These are phyloP conservation scores for Hymenoscyphus linearis DNA, from an alignment of 2,329 filamentous ascomycete genomes.

Conservation along the genomic window DNA sequence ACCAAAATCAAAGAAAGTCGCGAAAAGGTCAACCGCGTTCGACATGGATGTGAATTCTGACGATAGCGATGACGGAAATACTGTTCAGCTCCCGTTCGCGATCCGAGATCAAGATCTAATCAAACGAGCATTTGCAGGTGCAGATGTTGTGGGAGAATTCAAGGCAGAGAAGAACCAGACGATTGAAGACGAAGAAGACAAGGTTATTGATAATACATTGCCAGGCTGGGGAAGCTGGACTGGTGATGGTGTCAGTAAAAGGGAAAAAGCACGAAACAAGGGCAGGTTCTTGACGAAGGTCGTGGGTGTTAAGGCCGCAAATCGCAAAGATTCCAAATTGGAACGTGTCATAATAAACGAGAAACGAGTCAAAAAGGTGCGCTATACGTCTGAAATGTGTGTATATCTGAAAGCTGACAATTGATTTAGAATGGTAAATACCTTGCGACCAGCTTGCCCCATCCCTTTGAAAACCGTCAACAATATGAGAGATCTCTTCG, in stretches of 20 bases:
- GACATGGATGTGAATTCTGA: constrained; percentile 27
- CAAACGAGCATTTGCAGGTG: constrained; percentile 78
- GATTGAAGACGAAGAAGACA: constrained; percentile 73
- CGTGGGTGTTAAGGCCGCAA: constrained; percentile 68
- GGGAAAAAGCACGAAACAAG: constrained; percentile 58
- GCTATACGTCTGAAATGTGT: constrained; percentile 13
- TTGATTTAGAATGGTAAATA: constrained; percentile 70
- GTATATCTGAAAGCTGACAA: constrained; percentile 5
- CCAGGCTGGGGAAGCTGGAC: constrained; percentile 94
- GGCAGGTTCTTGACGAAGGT: constrained; percentile 58
- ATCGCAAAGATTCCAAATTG: constrained; percentile 77
- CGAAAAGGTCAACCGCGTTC: constrained; percentile 21
- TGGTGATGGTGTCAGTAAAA: constrained; percentile 73
- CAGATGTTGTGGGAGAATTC: constrained; percentile 79
- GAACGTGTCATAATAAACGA: constrained; percentile 88
- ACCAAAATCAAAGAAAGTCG: constrained; percentile 24
- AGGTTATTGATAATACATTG: constrained; percentile 75
- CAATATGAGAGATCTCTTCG: constrained; percentile 89
- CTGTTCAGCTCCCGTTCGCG: constrained; percentile 49
- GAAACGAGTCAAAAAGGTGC: constrained; percentile 80
- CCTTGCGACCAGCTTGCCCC: constrained; percentile 75
- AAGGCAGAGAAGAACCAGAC: constrained; percentile 69
- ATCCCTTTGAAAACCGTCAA: constrained; percentile 79
- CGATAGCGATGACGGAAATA: constrained; percentile 41
- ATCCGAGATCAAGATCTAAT: constrained; percentile 64